Base-by-base conservation (phyloP, 257 asterid species). In the Osmanthus fragrans region DNA sequence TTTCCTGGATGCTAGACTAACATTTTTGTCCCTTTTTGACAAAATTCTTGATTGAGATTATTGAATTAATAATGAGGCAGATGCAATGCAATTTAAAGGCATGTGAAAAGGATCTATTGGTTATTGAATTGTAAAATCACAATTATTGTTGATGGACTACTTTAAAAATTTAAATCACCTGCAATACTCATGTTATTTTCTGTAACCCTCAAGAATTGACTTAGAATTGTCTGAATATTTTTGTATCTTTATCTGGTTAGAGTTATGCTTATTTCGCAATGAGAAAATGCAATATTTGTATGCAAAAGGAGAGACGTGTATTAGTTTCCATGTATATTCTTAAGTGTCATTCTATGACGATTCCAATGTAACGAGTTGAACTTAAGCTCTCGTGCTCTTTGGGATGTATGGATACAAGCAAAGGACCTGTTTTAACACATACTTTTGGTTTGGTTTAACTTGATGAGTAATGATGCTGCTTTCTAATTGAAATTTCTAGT, bases 301-400 rank as follows among this genome's bases (percentile, higher is more conserved):
- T 23, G 69, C 27, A 27, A 56, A 56, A 56, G 66, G 66, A n/a
- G 30, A 56, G 29, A 19, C 4, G 5, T 60, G 25, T 71, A 66
- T 49, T 71, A 76, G 69, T 60, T 23, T 16, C 66, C 49, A 76
- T 77, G 75, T 32, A 16, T 71, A 72, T 45, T 67, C 69, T 32
- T 25, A 9, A 76, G 23, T 30, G 33, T 71, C 27, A 56, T 77
- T 71, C 47, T 34, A 36, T 77, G 13, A 65, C 3, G 56, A 76
- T 40, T 29, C 18, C 9, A 29, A 9, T 56, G 36, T 73, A 76
- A 64, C 39, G 39, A 73, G 63, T 70, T 71, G 23, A 72, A 67
- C 65, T 65, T 68, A 63, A 33, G 72, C 78, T 77, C 75, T 67
- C 27, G 30, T 36, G 65, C 33, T 51, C 23, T 51, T 45, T 39